phyloP scores from a whole-genome alignment of 2,329 filamentous ascomycete genomes.

The Aspergillus floridensis region DNA sequence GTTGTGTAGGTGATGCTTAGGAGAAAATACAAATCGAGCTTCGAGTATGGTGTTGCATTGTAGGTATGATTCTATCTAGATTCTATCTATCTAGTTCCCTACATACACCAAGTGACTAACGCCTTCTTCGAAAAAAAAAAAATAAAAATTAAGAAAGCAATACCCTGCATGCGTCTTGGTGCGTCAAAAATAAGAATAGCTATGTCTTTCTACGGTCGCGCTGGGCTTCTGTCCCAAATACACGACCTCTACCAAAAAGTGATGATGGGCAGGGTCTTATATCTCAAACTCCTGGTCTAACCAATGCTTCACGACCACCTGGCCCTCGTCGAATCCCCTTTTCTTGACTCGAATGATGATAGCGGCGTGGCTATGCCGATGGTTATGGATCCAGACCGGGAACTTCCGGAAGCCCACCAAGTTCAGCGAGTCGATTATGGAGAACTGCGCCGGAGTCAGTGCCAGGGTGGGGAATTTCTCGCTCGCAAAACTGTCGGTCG shows the following conservation, averaged over 20 bases:
- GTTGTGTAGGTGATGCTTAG: too few relatives aligned
- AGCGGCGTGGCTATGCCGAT: conserved; percentile 80
- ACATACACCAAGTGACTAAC: not conserved
- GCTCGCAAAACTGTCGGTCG: not conserved
- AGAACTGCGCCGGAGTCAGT: conserved; percentile 74
- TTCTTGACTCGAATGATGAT: conserved; percentile 74
- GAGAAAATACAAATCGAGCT: too few relatives aligned
- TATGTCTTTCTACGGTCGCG: conserved; percentile 13
- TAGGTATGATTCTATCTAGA: too few relatives aligned
- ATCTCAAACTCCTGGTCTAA: conserved; percentile 69
- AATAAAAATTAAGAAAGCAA: not conserved
- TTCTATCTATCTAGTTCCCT: not conserved
- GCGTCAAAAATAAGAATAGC: not conserved
- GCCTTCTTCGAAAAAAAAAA: not conserved
- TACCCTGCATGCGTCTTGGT: not conserved
- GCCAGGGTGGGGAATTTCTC: conserved; percentile 66
- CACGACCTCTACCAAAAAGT: too few relatives aligned
- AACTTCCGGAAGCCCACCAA: conserved; percentile 58
- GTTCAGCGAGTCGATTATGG: conserved; percentile 77
- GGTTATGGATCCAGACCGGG: conserved; percentile 57
- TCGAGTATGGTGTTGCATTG: too few relatives aligned
- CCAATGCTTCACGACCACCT: conserved; percentile 77
- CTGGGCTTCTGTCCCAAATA: not conserved
- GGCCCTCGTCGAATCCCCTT: conserved; percentile 72
- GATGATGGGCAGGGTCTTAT: conserved; percentile 27